Conservation (phyloP, 129 eudicot species). For the Flaveria ramosissima region DNA sequence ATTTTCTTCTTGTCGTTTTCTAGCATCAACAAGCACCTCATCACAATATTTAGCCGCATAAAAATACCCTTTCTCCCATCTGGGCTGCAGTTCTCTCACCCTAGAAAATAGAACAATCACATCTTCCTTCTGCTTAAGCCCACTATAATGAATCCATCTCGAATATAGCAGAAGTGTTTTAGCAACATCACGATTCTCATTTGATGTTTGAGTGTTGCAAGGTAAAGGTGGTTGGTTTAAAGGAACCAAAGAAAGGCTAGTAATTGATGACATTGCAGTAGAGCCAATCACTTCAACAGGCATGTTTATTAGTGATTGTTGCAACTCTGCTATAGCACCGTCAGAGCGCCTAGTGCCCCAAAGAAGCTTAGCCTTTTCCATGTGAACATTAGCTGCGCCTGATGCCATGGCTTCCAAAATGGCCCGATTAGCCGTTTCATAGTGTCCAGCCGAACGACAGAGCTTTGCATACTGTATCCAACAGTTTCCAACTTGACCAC, state of each 20-base stretch:
- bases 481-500: constrained; percentile 82
- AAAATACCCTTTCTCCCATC: constrained; percentile 97
- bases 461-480: constrained; percentile 98
- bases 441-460: constrained; percentile 97
- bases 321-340: constrained; percentile 95
- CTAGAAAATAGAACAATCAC: constrained; percentile 78
- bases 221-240: constrained; percentile 55
- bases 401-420: constrained; percentile 87
- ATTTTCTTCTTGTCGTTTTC: constrained; percentile 85
- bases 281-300: constrained; percentile 85
- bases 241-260: constrained; percentile 80
- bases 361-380: constrained; percentile 98
- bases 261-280: constrained; percentile 81
- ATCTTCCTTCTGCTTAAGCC: constrained; percentile 93
- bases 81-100: constrained; percentile 92
- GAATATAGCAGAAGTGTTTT: constrained; percentile 83
- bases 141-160: constrained; percentile 96
- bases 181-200: constrained; percentile 74
- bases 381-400: constrained; percentile 83
- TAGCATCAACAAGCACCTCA: constrained; percentile 92
- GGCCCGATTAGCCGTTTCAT: constrained; percentile 96
- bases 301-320: constrained; percentile 77
- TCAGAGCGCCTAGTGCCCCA: constrained; percentile 95
- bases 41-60: constrained; percentile 90
- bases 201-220: constrained; percentile 54